These are phyloP conservation scores for Apiospora rasikravindrae DNA, from an alignment of 2,329 filamentous ascomycete genomes.

Conservation along the genomic window DNA sequence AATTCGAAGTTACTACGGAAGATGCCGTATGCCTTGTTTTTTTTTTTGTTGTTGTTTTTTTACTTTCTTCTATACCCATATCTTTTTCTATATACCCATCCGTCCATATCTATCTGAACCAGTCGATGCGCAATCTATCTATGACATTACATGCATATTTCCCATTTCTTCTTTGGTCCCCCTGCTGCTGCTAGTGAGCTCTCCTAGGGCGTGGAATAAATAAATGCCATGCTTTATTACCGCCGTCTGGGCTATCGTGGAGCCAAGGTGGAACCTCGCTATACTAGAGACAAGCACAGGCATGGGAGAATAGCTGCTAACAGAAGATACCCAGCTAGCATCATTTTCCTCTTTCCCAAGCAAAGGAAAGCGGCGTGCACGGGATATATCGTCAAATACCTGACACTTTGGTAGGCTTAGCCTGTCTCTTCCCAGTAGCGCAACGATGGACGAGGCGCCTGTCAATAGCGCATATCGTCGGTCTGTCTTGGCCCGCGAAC, in stretches of 20 bases:
- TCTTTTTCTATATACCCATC: background rate
- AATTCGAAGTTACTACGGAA: background rate
- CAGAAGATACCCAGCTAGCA: background rate
- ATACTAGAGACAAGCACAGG: background rate
- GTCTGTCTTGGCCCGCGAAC: background rate
- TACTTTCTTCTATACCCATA: background rate
- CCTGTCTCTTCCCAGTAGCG: no score
- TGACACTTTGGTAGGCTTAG: no score
- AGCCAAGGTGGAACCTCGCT: conserved; percentile 2
- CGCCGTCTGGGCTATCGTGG: conserved; percentile 6
- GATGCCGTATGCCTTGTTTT: background rate
- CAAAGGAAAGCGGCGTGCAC: no score
- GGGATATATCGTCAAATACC: no score
- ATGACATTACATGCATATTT: no score
- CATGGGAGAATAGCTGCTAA: background rate
- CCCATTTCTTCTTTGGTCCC: no score
- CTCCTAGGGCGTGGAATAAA: no score
- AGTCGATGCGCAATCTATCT: no score
- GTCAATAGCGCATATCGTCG: background rate
- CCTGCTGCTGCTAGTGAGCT: background rate
- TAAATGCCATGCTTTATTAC: background rate
- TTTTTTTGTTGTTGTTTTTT: background rate
- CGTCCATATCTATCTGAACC: no score
- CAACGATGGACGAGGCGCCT: background rate
- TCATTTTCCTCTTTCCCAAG: background rate